Conservation (phyloP, 1,139 yeast species). For the Groenewaldozyma sp. region DNA sequence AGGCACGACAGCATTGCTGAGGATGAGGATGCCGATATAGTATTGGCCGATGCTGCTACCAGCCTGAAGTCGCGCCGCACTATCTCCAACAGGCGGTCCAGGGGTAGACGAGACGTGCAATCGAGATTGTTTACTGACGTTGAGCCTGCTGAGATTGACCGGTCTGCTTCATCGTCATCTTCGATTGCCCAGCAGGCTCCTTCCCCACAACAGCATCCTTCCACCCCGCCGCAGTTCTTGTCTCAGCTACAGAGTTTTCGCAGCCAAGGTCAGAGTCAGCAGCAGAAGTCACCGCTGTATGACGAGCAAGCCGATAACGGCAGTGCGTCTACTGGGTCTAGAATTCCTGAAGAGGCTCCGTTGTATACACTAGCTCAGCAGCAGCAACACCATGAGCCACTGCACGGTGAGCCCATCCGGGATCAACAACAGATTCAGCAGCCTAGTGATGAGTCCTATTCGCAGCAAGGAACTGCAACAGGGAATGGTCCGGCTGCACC, state of each 20-base stretch:
- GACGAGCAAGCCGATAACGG: too few species aligned
- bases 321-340: slow-evolving; percentile 4
- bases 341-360: slow-evolving; percentile 8
- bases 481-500: too few species aligned
- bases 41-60: slow-evolving; percentile 26
- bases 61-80: slow-evolving; percentile 25
- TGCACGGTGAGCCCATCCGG: too few species aligned
- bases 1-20: slow-evolving; percentile 26
- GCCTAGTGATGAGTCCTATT: too few species aligned
- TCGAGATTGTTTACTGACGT: slow-evolving; percentile 46
- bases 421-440: slow-evolving; percentile 2
- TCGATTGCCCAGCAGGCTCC: slow-evolving; percentile 8
- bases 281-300: too few species aligned
- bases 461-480: too few species aligned
- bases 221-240: slow-evolving; percentile 13
- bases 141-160: slow-evolving; percentile 25
- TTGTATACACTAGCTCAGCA: slow-evolving; percentile 2
- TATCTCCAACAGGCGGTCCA: slow-evolving; percentile 22
- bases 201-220: background rate
- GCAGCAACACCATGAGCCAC: too few species aligned
- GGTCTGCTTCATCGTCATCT: background rate
- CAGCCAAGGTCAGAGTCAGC: too few species aligned
- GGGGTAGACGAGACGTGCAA: slow-evolving; percentile 41
- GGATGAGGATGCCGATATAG: slow-evolving; percentile 25
- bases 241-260: slow-evolving; percentile 18